phyloP scores from a whole-genome alignment of 768 basidiomycete species.

The Boletus reticuloceps region DNA sequence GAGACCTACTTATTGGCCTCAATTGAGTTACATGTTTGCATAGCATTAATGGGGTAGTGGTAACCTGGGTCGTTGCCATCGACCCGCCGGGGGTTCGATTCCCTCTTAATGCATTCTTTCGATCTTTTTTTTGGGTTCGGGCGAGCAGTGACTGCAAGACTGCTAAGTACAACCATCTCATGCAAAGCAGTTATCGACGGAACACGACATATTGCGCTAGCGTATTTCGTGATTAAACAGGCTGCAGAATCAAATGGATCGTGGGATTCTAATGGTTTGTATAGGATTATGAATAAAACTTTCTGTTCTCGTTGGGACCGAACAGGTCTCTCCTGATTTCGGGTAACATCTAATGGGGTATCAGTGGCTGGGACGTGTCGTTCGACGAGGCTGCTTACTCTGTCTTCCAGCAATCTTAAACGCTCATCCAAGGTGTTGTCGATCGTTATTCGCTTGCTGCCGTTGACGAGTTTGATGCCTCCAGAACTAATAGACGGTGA shows the following conservation, averaged over 20 bases:
- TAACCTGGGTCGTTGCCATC: slow-evolving; percentile 70
- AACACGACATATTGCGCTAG: background rate
- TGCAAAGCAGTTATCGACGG: no score
- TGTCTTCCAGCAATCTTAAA: slow-evolving; percentile 82
- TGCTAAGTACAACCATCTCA: background rate
- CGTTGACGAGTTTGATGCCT: slow-evolving; percentile 75
- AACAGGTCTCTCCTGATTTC: slow-evolving; percentile 90
- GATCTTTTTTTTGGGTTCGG: background rate
- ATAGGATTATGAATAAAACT: slow-evolving; percentile 67
- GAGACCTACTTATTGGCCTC: no score
- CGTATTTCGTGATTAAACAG: no score
- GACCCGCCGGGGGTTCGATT: slow-evolving; percentile 89
- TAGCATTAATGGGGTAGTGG: slow-evolving; percentile 64
- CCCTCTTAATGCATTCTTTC: slow-evolving; percentile 34
- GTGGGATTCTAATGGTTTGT: background rate
- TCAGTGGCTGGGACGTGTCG: background rate
- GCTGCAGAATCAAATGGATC: no score
- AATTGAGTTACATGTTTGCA: no score
- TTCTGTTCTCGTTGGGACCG: slow-evolving; percentile 87
- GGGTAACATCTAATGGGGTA: slow-evolving; percentile 81
- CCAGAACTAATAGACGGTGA: slow-evolving; percentile 57
- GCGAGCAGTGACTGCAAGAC: no score
- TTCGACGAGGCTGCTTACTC: slow-evolving; percentile 49
- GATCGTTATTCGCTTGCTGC: slow-evolving; percentile 75
- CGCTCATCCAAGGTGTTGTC: slow-evolving; percentile 96